phyloP scores from a whole-genome alignment of 192 early-diverging fungal genomes.

The Mortierella alpina region DNA sequence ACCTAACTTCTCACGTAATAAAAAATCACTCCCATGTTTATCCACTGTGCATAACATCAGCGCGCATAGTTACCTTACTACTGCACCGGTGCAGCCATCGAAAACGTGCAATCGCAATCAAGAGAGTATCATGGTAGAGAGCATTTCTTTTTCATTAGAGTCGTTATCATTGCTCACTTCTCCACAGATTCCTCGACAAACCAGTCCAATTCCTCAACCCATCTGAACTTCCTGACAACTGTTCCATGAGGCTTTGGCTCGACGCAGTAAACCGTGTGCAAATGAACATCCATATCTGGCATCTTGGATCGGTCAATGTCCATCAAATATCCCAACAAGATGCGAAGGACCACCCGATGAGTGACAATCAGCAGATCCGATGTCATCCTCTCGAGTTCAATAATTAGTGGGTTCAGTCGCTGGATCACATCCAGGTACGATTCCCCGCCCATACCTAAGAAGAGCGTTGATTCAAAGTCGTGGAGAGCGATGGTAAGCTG shows the following conservation, averaged over 20 bases:
- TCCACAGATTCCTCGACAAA: constrained; percentile 34
- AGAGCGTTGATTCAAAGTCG: no score
- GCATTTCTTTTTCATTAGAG: neutral
- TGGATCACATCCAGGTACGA: constrained; percentile 95
- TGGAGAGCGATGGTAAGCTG: neutral
- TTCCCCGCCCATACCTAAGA: constrained; percentile 87
- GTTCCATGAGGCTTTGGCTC: constrained; percentile 89
- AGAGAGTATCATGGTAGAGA: neutral
- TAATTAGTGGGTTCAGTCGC: constrained; percentile 90
- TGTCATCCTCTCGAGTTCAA: constrained; percentile 95
- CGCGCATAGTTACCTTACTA: no score
- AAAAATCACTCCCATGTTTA: no score
- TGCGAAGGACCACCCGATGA: constrained; percentile 92
- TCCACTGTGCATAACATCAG: no score
- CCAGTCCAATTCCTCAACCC: constrained; percentile 46
- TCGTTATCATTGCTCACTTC: neutral
- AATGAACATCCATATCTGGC: constrained; percentile 82
- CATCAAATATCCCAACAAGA: constrained; percentile 90
- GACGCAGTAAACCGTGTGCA: constrained; percentile 84
- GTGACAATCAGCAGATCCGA: constrained; percentile 89
- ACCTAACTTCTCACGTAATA: no score
- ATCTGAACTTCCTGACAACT: constrained; percentile 30
- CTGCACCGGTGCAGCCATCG: no score
- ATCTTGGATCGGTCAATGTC: constrained; percentile 85
- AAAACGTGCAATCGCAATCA: neutral